Conservation (phyloP, 345 rosid genomes). For the Ceriops zippeliana region DNA sequence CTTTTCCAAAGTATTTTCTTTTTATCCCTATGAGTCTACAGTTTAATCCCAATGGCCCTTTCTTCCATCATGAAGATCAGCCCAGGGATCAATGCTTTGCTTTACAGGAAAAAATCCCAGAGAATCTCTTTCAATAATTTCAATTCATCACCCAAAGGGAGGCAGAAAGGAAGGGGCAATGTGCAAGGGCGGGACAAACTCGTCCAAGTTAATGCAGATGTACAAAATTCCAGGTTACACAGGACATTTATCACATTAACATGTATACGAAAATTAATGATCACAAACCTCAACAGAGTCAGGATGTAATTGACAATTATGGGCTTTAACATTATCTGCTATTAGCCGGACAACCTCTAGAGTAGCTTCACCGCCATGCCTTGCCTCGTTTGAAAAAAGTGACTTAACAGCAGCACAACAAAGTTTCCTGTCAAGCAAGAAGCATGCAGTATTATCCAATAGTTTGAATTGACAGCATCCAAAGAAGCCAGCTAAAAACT, state of each 20-base stretch:
- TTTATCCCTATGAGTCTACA: too few species aligned
- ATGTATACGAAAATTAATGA: background rate
- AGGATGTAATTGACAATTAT: slow-evolving; percentile 87
- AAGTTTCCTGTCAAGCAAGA: slow-evolving; percentile 58
- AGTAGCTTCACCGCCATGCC: slow-evolving; percentile 87
- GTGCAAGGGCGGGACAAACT: too few species aligned
- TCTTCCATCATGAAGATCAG: too few species aligned
- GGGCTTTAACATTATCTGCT: slow-evolving; percentile 72
- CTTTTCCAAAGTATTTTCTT: too few species aligned
- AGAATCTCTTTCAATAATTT: too few species aligned
- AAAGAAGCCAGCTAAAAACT: background rate
- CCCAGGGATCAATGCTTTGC: too few species aligned
- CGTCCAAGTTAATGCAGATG: background rate
- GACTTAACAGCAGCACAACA: slow-evolving; percentile 72
- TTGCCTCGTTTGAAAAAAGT: slow-evolving; percentile 76
- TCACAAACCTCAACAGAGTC: slow-evolving; percentile 64
- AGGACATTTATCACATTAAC: background rate
- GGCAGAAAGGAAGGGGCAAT: too few species aligned
- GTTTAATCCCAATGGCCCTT: too few species aligned
- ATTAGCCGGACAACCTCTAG: slow-evolving; percentile 72
- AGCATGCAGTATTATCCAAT: background rate
- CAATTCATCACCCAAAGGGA: too few species aligned
- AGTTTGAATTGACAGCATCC: background rate
- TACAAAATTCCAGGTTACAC: background rate
- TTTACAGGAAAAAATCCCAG: too few species aligned